Base-by-base conservation (phyloP, 257 asterid genomes). In the Lantana camara region DNA sequence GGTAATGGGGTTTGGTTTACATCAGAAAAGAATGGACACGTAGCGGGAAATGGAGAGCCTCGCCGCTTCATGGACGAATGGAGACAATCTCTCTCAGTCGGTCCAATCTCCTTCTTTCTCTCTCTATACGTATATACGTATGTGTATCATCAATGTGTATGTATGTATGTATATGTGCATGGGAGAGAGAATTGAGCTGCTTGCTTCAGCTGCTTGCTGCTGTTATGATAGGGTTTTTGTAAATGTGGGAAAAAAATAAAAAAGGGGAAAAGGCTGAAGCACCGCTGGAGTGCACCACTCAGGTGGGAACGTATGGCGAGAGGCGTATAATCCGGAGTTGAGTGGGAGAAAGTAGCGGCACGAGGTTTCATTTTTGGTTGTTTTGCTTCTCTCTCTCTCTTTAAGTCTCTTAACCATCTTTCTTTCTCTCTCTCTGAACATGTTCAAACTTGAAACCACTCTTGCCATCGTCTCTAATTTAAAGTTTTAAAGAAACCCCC, bases 251-350 rank as follows among this genome's bases (percentile, higher is more conserved):
- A 41, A 34, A 7, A 9, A 37, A 19, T 60, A 51, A 22, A 37
- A 16, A n/a, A n/a, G n/a, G n/a, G n/a, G n/a, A 24, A 73, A 71
- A 73, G 73, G 70, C 77, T 69, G 86, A 44, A 63, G 63, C 88
- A 79, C 97, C 96, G 96, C 78, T 75, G 9, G 66, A 14, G 23
- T 64, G 30, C 29, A 66, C 97, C 97, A 91, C 63, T 84, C 58
- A 80, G 73, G 66, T 76, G 65, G 38, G 73, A 70, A 75, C 96
- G 90, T 79, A 82, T 81, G 96, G 86, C 63, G 57, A 67, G 46
- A 62, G 80, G 87, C 85, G 80, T 81, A 88, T 62, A 79, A 74
- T 73, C 76, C 84, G 95, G 94, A 54, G 75, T 71, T 59, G 29
- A 69, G 73, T 54, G 62, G 70, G 77, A 70, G 77, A 74, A 76